Evolutionary conservation across 495 filamentous ascomycete genomes (phyloP), one percentile per base, ranked within the genome.

Genomic region (Geopyxis carbonaria): DNA sequence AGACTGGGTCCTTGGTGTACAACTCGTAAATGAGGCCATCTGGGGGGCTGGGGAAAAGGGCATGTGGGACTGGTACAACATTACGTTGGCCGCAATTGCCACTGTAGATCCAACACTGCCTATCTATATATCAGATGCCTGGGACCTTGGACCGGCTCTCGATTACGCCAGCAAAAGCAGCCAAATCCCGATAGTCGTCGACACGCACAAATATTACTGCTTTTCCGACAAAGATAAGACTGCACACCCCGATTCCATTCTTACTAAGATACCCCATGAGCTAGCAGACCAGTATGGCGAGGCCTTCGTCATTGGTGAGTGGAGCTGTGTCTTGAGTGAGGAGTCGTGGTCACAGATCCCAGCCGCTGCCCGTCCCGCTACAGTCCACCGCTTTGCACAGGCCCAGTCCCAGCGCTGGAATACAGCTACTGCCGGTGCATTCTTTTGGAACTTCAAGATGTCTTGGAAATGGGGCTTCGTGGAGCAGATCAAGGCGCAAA

Each of bases 401-500:
- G 59, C 55, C 1, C 60, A 73, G 45, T 57, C 46, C 27, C 44
- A 51, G 14, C 55, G 51, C 25, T 73, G 60, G 58, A 27, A 39
- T 15, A 13, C 36, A 19, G 50, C 55, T n/a, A 46, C 61, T 5
- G 64, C 63, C 24, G 69, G 66, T 11, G 50, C 54, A 3, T 68
- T 60, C 34, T 72, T 72, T 51, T 72, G 65, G 63, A 69, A 67
- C 0, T 64, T 55, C 24, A 69, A 66, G 40, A 69, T 70, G 64
- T 56, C 65, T 45, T 68, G 66, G 62, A 64, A 64, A 46, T 72
- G 69, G 69, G 64, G 65, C 15, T 68, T 72, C 45, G 44, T 51
- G 0, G 47, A 63, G 25, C 66, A 68, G 46, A 59, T 57, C 22
- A 58, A 62, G 9, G 53, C 44, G 22, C 49, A 51, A 1, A 59